Evolutionary conservation across 345 rosid species (phyloP).

Genomic region (Corchorus olitorius): DNA sequence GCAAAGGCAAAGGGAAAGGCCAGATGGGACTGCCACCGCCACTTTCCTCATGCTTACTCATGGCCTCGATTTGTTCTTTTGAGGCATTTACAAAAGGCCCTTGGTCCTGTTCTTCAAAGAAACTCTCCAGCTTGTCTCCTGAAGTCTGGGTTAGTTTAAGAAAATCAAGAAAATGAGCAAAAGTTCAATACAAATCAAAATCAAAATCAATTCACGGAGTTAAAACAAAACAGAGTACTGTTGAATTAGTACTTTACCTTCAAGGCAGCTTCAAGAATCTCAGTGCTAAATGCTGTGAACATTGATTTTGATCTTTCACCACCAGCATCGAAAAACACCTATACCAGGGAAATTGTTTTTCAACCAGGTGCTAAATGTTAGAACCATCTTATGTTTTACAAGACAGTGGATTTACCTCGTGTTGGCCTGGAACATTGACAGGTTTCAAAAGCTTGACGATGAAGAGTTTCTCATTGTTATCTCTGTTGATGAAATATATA

Average conservation of each 20-base stretch:
- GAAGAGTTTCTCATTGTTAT: conserved; percentile 37
- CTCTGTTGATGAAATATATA: conserved; percentile 39
- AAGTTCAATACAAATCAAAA: background rate
- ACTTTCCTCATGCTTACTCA: conserved; percentile 30
- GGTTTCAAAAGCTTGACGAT: conserved; percentile 38
- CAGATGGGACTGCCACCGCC: conserved; percentile 26
- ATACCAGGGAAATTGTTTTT: background rate
- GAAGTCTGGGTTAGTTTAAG: conserved; percentile 29
- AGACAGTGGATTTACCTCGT: conserved; percentile 25
- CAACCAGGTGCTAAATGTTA: too few relatives aligned
- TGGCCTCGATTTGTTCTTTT: conserved; percentile 39
- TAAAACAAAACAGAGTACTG: background rate
- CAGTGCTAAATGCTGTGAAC: conserved; percentile 44
- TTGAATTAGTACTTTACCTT: conserved; percentile 30
- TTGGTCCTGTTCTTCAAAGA: conserved; percentile 36
- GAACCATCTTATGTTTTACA: background rate
- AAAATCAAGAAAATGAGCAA: background rate
- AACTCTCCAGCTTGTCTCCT: conserved; percentile 35
- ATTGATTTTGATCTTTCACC: conserved; percentile 44
- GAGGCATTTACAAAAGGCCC: conserved; percentile 43
- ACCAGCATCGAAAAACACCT: conserved; percentile 36
- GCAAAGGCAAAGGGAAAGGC: conserved; percentile 23
- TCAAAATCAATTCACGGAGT: background rate
- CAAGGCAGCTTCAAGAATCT: conserved; percentile 53
- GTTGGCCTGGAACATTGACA: conserved; percentile 41